Conservation (phyloP, 768 basidiomycete species). For the Symmetrospora coprosmae region DNA sequence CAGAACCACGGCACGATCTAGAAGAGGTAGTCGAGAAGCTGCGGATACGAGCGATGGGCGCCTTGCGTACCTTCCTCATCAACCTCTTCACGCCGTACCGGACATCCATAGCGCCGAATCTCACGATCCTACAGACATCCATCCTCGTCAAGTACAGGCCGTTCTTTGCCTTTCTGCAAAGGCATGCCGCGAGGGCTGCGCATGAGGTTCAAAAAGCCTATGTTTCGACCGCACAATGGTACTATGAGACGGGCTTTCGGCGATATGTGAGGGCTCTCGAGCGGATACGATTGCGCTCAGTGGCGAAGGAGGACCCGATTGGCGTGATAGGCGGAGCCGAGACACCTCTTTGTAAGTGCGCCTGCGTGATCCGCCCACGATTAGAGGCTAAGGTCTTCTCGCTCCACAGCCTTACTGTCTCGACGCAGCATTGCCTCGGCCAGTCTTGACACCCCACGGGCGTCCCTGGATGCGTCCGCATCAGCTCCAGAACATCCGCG, state of each 20-base stretch:
- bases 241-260: conserved; percentile 90
- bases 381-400: too few species aligned
- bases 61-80: conserved; percentile 73
- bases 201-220: conserved; percentile 79
- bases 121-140: conserved; percentile 80
- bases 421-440: not conserved
- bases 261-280: conserved; percentile 71
- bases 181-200: conserved; percentile 66
- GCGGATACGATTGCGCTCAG: conserved; percentile 51
- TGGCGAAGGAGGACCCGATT: conserved; percentile 20
- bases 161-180: conserved; percentile 69
- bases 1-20: conserved; percentile 72
- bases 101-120: conserved; percentile 69
- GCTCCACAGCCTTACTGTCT: not conserved
- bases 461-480: not conserved
- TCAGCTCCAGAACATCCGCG: not conserved
- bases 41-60: conserved; percentile 73
- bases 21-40: conserved; percentile 72
- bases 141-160: conserved; percentile 67
- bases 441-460: not conserved
- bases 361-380: not conserved
- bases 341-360: not conserved
- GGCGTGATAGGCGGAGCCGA: not conserved
- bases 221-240: conserved; percentile 62
- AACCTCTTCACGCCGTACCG: conserved; percentile 69